Conservation (phyloP, 306 rosid genomes). For the Corylus avellana region DNA sequence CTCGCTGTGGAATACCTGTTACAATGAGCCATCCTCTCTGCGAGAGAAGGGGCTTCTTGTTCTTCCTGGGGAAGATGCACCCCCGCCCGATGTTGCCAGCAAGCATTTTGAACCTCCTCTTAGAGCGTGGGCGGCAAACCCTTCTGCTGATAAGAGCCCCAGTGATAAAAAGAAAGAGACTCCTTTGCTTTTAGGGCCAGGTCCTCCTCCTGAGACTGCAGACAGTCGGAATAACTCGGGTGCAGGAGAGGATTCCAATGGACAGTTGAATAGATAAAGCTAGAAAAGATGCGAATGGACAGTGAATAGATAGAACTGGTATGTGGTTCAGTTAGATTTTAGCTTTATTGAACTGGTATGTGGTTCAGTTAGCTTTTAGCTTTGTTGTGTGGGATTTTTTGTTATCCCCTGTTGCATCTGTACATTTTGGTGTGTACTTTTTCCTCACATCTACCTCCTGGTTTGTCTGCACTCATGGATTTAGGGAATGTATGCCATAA, state of each 20-base stretch:
- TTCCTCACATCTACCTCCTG: neutral
- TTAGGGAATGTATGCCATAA: neutral
- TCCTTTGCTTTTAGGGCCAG: slow-evolving; percentile 70
- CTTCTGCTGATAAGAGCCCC: slow-evolving; percentile 36
- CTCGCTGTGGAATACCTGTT: slow-evolving; percentile 72
- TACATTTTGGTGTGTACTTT: neutral
- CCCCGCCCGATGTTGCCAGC: slow-evolving; percentile 83
- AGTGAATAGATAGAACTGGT: slow-evolving; percentile 7
- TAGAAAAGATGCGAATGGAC: slow-evolving; percentile 5
- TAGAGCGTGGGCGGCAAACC: slow-evolving; percentile 58
- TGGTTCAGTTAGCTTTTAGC: neutral
- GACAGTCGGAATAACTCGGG: slow-evolving; percentile 33
- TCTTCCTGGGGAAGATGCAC: slow-evolving; percentile 79
- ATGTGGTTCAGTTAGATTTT: neutral
- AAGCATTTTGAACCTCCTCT: slow-evolving; percentile 76
- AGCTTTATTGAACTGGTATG: neutral
- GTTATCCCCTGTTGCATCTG: neutral
- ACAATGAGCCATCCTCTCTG: slow-evolving; percentile 63
- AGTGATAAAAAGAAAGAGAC: slow-evolving; percentile 43
- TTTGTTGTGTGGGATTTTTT: neutral
- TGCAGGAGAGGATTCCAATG: slow-evolving; percentile 24
- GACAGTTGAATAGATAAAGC: neutral
- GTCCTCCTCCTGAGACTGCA: slow-evolving; percentile 40
- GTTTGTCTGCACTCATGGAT: neutral
- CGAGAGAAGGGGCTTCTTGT: slow-evolving; percentile 77